phyloP scores from a whole-genome alignment of 352 stramenopile species.

The Phytophthora pinifolia region DNA sequence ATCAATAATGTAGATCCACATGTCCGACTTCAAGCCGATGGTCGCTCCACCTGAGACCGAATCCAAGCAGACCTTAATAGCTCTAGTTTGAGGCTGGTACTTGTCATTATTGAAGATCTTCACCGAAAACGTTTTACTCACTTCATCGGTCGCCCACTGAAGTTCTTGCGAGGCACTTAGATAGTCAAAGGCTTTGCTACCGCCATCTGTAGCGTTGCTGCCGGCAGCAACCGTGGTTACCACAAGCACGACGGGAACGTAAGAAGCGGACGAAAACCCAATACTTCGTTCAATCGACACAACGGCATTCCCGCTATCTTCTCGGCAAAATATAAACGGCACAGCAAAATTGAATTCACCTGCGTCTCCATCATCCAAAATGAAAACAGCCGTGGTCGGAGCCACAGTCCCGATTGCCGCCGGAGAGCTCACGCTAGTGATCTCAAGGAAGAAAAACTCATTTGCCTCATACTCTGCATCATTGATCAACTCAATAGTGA shows the following conservation, averaged over 20 bases:
- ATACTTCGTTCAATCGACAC: constrained; percentile 51
- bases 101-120: constrained; percentile 74
- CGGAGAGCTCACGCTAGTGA: constrained; percentile 36
- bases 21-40: constrained; percentile 44
- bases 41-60: constrained; percentile 53
- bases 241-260: constrained; percentile 49
- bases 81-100: constrained; percentile 47
- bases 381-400: constrained; percentile 41
- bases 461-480: constrained; percentile 60
- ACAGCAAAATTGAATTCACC: constrained; percentile 61
- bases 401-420: constrained; percentile 37
- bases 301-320: constrained; percentile 63
- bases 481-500: constrained; percentile 58
- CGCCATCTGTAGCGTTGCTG: constrained; percentile 65
- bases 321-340: constrained; percentile 56
- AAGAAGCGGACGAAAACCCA: constrained; percentile 61
- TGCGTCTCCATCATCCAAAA: constrained; percentile 62
- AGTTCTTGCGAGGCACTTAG: constrained; percentile 45
- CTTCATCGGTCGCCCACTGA: constrained; percentile 55
- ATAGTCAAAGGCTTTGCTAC: constrained; percentile 70
- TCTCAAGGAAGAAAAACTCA: constrained; percentile 68
- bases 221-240: constrained; percentile 48
- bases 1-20: constrained; percentile 76
- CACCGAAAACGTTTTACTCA: constrained; percentile 54
- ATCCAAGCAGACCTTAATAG: constrained; percentile 55